Evolutionary conservation across 345 rosid genomes (phyloP), one percentile per base, ranked within the genome.

Genomic region (Clausena lansium): DNA sequence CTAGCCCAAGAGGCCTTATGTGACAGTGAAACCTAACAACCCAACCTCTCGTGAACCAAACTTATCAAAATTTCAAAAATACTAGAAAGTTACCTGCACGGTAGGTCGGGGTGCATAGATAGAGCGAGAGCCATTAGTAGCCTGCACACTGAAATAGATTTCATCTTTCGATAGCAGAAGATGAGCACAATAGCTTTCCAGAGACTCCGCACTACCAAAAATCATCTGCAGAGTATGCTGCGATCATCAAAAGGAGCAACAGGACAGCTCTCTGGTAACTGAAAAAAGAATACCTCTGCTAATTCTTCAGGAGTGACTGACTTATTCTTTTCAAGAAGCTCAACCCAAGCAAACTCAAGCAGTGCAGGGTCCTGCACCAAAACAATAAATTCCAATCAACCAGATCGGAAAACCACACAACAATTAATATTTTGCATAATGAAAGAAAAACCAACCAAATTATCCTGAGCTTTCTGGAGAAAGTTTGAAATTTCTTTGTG

Each of bases 321-420:
- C 74, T 87, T 90, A 79, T 93, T 93, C 81, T 89, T 86, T 85
- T 95, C 98, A 76, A 92, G 94, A 71, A 95, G 94, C 88, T 95
- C 99, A 15, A 81, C 82, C 99, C 99, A 95, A 80, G 99, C 99
- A 77, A 92, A 90, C 93, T 95, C 98, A 47, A 95, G 86, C 79
- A 95, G 77, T 45, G 97, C 79, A 22, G 91, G 87, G 81, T 93
- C 99, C 99, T 95, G 87, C 81, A 85, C 36, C 65, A 19, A 59
- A 72, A 76, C 20, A 77, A 64, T 41, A 32, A 73, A 57, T 17
- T 70, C 5, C 64, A 75, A 74, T 22, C 38, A 70, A 33, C 19
- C 55, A 67, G 52, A 77, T 13, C 7, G 24, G 28, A 64, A 72
- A 79, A 32, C 45, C 32, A 30, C 13, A 78, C 15, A 64, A 10